A percentile compares a stretch with the other conserved stretches of the same genome.
Conservation (phyloP, 202 grass and related monocot genomes). For the Setaria viridis region DNA sequence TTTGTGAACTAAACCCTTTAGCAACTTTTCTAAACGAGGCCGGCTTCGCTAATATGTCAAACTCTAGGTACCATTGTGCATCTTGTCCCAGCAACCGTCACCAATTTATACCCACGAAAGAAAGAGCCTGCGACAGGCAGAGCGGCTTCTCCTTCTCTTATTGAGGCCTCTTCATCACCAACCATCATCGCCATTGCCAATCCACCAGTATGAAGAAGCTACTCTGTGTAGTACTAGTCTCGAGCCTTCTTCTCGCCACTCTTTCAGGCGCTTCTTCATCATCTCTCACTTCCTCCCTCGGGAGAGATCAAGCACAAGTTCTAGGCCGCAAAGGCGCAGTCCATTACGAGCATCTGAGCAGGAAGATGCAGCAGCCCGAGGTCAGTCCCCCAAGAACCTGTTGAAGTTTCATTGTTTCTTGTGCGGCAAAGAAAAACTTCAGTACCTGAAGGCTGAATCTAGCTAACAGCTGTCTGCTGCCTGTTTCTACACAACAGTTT, state of each 20-base stretch:
- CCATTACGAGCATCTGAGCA: slow-evolving; percentile 32
- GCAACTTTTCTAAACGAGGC: neutral
- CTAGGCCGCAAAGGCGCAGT: slow-evolving; percentile 54
- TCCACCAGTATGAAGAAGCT: slow-evolving; percentile 45
- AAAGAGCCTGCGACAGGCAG: neutral
- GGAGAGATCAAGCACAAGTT: neutral
- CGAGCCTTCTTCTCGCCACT: slow-evolving; percentile 27
- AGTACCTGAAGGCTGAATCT: neutral
- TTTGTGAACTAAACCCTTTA: neutral
- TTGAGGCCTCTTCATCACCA: slow-evolving; percentile 10
- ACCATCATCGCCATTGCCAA: neutral
- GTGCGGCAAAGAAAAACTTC: neutral
- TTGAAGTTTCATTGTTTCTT: too few species aligned
- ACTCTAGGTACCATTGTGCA: neutral
- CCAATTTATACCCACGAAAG: slow-evolving; percentile 32
- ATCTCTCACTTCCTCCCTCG: neutral
- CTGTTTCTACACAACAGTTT: too few species aligned
- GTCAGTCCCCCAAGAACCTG: slow-evolving; percentile 19
- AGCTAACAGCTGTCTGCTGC: too few species aligned
- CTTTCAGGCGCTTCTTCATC: slow-evolving; percentile 29
- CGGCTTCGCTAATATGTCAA: neutral
- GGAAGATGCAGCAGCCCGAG: slow-evolving; percentile 33
- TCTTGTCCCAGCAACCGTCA: neutral
- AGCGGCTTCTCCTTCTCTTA: neutral
- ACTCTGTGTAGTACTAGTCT: slow-evolving; percentile 6